A percentile compares a stretch with the other conserved stretches of the same genome.
phyloP scores from a whole-genome alignment of 179 eudicot genomes.

The Silene noctiflora region DNA sequence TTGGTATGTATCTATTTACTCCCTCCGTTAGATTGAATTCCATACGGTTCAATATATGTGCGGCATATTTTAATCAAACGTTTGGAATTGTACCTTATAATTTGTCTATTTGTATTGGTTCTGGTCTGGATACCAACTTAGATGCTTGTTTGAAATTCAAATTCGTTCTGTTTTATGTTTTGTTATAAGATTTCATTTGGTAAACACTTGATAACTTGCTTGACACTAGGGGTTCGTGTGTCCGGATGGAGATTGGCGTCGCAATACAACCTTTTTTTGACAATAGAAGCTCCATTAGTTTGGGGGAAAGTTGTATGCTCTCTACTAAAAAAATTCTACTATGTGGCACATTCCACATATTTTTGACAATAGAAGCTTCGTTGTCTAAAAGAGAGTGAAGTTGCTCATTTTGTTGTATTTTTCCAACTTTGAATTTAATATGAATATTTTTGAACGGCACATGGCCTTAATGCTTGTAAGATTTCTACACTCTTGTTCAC shows the following conservation, averaged over 20 bases:
- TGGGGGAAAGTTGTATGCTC: neutral
- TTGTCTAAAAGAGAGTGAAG: neutral
- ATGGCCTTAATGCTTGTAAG: neutral
- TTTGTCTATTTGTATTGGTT: neutral
- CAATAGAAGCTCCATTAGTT: neutral
- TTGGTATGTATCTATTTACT: conserved; percentile 44
- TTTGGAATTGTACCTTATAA: neutral
- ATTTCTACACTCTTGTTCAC: conserved; percentile 3
- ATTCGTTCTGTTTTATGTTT: neutral
- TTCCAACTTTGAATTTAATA: neutral
- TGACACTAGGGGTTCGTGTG: neutral
- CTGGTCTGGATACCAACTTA: conserved; percentile 4
- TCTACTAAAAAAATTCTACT: neutral
- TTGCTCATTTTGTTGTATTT: neutral
- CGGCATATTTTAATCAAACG: too few species aligned
- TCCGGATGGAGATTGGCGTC: neutral
- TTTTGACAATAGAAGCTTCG: neutral
- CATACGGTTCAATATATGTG: too few species aligned
- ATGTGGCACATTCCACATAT: neutral
- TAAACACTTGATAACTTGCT: neutral
- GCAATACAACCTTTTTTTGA: neutral
- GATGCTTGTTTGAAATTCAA: neutral
- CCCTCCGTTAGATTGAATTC: too few species aligned
- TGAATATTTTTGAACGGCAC: neutral
- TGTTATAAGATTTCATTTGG: neutral